Base-by-base conservation (phyloP, 495 filamentous ascomycete genomes). In the Cetradonia linearis region DNA sequence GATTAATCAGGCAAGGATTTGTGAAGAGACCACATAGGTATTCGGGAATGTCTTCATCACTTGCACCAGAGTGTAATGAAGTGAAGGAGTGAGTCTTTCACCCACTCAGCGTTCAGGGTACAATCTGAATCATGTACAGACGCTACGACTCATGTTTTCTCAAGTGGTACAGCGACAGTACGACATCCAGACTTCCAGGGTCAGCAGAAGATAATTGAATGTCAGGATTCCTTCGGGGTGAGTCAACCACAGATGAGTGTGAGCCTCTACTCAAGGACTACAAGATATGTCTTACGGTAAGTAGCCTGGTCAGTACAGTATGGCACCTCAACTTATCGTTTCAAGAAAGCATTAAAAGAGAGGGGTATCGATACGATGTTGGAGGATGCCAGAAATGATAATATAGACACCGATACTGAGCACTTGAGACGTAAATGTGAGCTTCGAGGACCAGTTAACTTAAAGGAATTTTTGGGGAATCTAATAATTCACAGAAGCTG, bases 111-210 rank as follows among this genome's bases (percentile, higher is more conserved):
- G 13, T 23, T 30, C 34, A 11, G 3, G 6, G 30, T 10, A 25
- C 36, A 56, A 62, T n/a, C 67, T 73, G 61, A 76, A 40, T 33
- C 54, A 20, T 14, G 44, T 55, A 10, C 60, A 89, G 87, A 65
- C 87, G 83, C 68, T 96, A 96, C 70, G 91, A 96, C 68, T 88
- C 83, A 50, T 96, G 91, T 72, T 96, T 96, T 66, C 72, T 96
- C 46, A 94, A 92, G 70, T 96, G 91, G 91, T 96, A 95, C 72
- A 95, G 89, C 67, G 91, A 96, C 71, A 95, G 91, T 92, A 76
- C 55, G 85, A 71, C 20, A 59, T 46, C 44, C 42, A 40, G 5
- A 25, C 11, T 59, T 30, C 23, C 14, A 9, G 30, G 55, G 23
- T 13, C 44, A 18, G 31, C 44, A 25, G 42, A 11, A 33, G 37